Evolutionary conservation across 495 filamentous ascomycete species (phyloP), one percentile per base, ranked within the genome.

Genomic region (Aspergillus coremiiformis): DNA sequence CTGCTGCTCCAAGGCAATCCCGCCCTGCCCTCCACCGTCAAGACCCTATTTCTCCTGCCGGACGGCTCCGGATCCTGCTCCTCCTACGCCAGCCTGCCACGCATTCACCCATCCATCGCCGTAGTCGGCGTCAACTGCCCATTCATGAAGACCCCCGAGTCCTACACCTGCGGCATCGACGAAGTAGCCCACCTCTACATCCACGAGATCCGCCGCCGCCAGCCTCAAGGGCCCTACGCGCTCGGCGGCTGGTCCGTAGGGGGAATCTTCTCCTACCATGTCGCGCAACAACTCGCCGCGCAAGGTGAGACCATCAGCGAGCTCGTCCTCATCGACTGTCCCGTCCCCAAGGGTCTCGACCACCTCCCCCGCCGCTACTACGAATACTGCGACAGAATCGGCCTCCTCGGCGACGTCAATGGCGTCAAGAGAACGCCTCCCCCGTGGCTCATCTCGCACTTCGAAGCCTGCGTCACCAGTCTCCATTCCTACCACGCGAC

Each of bases 61-160:
- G 89, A 92, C 58, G 89, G 89, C 17, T 81, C 79, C 49, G 89
- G 89, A 17, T 83, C 81, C 21, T 78, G 83, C 8, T 78, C 78
- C 12, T 83, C 81, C 2, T 89, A 87, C 67, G 71, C 72, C 0
- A 67, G 73, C 42, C 73, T 87, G 10, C 69, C 75, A 12, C 52
- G 68, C 4, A 20, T 73, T 2, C 21, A 22, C 8, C 57, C 83
- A 12, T 72, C 75, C 17, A 56, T 73, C 14, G 65, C 71, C 17
- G 68, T 84, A 46, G 75, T 72, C n/a, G 84, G 80, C 21, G 77
- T 88, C 51, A 83, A 81, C 57, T 84, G 76, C 15, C 84, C 84
- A 4, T 87, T 75, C 60, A 73, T 83, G 67, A 79, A 73, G 51
- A 76, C 67, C 0, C 75, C 82, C 0, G 67, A 82, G 35, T 71